Base-by-base conservation (phyloP, 306 rosid species). In the Pachyrhizus erosus region DNA sequence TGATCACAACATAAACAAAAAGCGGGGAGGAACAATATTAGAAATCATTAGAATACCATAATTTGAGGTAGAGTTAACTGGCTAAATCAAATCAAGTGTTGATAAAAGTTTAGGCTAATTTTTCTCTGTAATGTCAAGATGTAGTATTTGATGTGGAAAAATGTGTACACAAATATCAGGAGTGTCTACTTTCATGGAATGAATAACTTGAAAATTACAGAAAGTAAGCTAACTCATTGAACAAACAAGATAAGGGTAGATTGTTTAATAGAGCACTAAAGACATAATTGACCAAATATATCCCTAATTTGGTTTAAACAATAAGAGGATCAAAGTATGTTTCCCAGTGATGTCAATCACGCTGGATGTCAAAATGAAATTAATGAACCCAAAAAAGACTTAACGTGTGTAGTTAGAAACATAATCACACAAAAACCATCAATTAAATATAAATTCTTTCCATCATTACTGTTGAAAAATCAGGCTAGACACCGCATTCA, bases 1-100 rank as follows among this genome's bases (percentile, higher is more conserved):
- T 55, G 80, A 69, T 60, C 54, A 51, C 69, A 82, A 57, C 54
- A 39, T 21, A 62, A 76, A 73, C n/a, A 78, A 58, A 65, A 48
- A 40, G 18, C 26, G 3, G 9, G 42, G 13, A 78, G 31, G 68
- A 43, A 67, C 42, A 70, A 68, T 49, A 40, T 62, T 55, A 48
- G 76, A 15, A 82, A 62, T 31, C 71, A 29, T 37, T 51, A 9
- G 58, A 85, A 76, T 52, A 62, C 15, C 29, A n/a, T 62, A 73
- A 66, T 49, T 57, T 64, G 65, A 33, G 54, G 42, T 14, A 15
- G 10, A 62, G 76, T 58, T 48, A 86, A 46, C 29, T 26, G 3
- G 33, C 60, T 55, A 34, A 46, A 77, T 62, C 51, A 65, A 72
- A 64, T 77, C 14, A 51, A 64, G 40, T 49, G 4, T 49, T 8